Base-by-base conservation (phyloP, 2,329 filamentous ascomycete species). In the Pseudocercospora cruenta region DNA sequence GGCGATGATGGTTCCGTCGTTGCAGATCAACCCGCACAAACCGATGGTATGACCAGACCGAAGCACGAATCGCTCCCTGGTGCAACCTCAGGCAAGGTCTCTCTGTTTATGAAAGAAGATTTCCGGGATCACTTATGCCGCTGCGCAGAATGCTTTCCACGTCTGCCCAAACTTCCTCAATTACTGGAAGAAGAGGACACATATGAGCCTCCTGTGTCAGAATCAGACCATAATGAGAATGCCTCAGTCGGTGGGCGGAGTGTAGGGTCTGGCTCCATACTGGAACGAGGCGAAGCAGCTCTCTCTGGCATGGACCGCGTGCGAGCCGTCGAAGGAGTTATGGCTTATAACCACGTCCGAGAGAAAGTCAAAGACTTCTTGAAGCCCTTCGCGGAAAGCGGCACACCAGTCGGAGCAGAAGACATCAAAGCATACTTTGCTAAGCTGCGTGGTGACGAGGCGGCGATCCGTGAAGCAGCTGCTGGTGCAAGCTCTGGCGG, bases 341-440 rank as follows among this genome's bases (percentile, higher is more conserved):
- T 98, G 93, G 94, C 94, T 0, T 99, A 98, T 80, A 97, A 98
- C 74, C 91, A 96, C 74, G 86, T 99, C 67, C 95, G 96, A 76
- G 94, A 98, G 75, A 94, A 94, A 77, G 88, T 99, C n/a, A 97
- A 94, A 83, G 90, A 90, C 0, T 98, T 99, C 78, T 88, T 99
- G 74, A 89, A 94, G 80, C 91, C 96, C 51, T 99, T 97, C 77
- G 95, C 95, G 0, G 93, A 97, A 76, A 96, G 90, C 69, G 94
- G 94, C 0, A 83, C 91, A 78, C 89, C 92, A 0, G 94, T 99
- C 22, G 90, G 93, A 1, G 94, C 94, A 0, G 95, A 99, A 76
- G 94, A 98, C 79, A 95, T 99, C 80, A 99, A 97, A 79, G 88
- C 88, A 1, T 97, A 97, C 78, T 99, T 99, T 85, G 94, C 94